Evolutionary conservation across 495 filamentous ascomycete genomes (phyloP).

Genomic region (Hypomontagnella submonticulosa): DNA sequence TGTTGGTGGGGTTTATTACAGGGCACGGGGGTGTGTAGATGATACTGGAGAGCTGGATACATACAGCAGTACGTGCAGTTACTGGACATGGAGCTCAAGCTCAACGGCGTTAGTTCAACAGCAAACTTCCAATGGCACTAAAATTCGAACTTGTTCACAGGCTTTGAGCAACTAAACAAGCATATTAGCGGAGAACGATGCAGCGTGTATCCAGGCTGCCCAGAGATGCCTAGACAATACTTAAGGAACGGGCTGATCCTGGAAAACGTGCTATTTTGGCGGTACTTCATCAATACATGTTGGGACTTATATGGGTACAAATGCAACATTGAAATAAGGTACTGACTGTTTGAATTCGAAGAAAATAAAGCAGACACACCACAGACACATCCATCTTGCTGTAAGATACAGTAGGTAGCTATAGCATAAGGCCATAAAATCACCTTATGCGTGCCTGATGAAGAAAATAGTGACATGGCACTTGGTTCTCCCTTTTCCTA

Average conservation of each 20-base stretch:
- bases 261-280: constrained; percentile 13
- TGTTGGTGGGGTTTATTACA: constrained; percentile 21
- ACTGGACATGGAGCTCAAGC: background rate
- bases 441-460: constrained; percentile 4
- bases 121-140: constrained; percentile 36
- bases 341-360: background rate
- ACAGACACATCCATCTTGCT: background rate
- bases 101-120: constrained; percentile 33
- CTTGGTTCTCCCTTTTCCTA: background rate
- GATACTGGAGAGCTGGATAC: constrained; percentile 14
- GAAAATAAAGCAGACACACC: background rate
- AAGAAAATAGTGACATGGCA: constrained; percentile 3
- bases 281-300: constrained; percentile 28
- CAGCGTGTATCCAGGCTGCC: constrained; percentile 21
- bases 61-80: too few relatives aligned
- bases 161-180: constrained; percentile 36
- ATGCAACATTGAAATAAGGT: constrained; percentile 1
- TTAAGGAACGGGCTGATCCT: background rate
- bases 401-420: constrained; percentile 4
- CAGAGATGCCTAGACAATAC: constrained; percentile 8
- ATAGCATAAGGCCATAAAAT: background rate
- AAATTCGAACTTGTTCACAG: constrained; percentile 30
- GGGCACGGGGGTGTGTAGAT: constrained; percentile 33
- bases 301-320: constrained; percentile 20
- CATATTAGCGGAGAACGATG: constrained; percentile 29